Evolutionary conservation across 2,329 filamentous ascomycete species (phyloP), one percentile per base, ranked within the genome.

Genomic region (Phaeosphaeria sp.): DNA sequence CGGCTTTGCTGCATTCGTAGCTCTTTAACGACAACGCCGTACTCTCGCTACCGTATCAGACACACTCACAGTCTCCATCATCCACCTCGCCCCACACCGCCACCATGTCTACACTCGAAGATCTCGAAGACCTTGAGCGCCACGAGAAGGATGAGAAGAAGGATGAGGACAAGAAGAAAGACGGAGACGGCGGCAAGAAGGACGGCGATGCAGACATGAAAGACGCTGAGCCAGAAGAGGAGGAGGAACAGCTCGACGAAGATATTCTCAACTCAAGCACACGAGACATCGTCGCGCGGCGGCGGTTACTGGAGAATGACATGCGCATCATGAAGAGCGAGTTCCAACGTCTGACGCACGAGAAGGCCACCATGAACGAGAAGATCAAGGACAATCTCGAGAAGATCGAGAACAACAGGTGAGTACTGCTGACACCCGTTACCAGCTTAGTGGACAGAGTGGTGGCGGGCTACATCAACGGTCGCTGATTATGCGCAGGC

Each of bases 341-440:
- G 80, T 93, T 88, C 72, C 93, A 97, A 77, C 90, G 95, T 69
- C 84, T 99, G 81, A 90, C 90, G 72, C 95, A 99, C 73, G 95
- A 99, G 82, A 97, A 97, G 82, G 88, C 90, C 50, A 89, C 92
- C 49, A 99, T 99, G 95, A 89, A 89, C 57, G 94, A 98, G 80
- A 98, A 97, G 84, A 98, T 99, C 80, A 98, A 97, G 85, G 95
- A 99, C 77, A 99, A 99, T 75, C 82, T 92, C 73, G 96, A 99
- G 69, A 99, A 99, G 87, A 99, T 99, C 73, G 93, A 96, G 68
- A 98, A 99, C 81, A 99, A 99, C 84, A 88, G 93, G 93, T 96
- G 83, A 67, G 84, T 18, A 36, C 42, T 41, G 22, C 46, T 33
- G 13, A 21, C n/a, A 50, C 9, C 11, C 23, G 33, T 13, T 15